Evolutionary conservation across 2,329 filamentous ascomycete species (phyloP), one percentile per base, ranked within the genome.

Genomic region (Pseudocercospora musae): DNA sequence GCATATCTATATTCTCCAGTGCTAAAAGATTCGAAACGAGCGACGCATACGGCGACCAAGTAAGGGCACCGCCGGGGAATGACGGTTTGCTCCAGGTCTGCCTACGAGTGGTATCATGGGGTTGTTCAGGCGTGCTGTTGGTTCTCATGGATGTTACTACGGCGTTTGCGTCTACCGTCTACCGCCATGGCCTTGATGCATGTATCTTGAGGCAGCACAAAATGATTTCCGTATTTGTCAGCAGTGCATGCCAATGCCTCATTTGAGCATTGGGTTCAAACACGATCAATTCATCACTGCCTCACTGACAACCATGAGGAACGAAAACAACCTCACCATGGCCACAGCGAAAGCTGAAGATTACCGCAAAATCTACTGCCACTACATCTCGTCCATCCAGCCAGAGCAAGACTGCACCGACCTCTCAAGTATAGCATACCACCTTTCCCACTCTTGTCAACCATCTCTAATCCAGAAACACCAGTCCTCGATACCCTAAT

Each of bases 41-140:
- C 63, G 52, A 54, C 18, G 64, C 61, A 65, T 67, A 63, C 48
- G 65, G 62, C 61, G 59, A 63, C 66, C 66, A 63, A 69, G 67
- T 66, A 69, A 58, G 67, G 60, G 67, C 67, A 63, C 59, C 67
- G 62, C 59, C 57, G 66, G 50, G 62, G 48, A 25, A 18, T 15
- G 37, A n/a, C 27, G 53, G 42, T 54, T 55, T 59, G 66, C 66
- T 65, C 67, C 59, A 69, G 67, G 67, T 59, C 62, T 56, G 65
- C 57, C 62, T 63, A 65, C 61, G 62, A 64, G 48, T 60, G 59
- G 60, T 66, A 60, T 66, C 60, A 65, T 54, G 66, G 67, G 66
- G 62, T 67, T 67, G 55, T 68, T 66, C 66, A 57, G 67, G 67
- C 67, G 67, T 68, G 67, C 66, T 67, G 64, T 66, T 65, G 60